Conservation (phyloP, 2,329 filamentous ascomycete species). For the Tolypocladium ovalisporum region DNA sequence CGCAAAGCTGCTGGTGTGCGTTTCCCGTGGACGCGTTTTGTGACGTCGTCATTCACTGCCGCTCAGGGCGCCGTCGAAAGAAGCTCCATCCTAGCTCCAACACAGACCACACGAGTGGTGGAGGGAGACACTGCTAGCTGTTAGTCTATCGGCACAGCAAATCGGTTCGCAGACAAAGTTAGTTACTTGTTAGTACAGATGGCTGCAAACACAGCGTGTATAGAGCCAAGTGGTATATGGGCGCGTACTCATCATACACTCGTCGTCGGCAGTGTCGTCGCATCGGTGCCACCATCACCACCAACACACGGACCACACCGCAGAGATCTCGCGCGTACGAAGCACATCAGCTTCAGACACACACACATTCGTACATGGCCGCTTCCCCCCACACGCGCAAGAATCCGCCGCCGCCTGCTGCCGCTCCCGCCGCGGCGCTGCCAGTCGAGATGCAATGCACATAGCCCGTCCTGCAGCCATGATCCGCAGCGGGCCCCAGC, state of each 20-base stretch:
- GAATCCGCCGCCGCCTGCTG: neutral
- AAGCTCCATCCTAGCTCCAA: neutral
- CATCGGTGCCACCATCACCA: neutral
- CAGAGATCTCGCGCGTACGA: neutral
- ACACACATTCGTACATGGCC: neutral
- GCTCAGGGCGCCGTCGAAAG: neutral
- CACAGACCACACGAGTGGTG: neutral
- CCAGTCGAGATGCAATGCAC: neutral
- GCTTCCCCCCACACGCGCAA: neutral
- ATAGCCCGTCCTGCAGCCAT: slow-evolving; percentile 4
- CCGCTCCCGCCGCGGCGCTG: neutral
- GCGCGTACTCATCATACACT: neutral
- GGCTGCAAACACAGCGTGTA: neutral
- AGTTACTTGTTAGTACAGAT: too few species aligned
- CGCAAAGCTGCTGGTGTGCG: neutral
- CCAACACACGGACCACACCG: neutral
- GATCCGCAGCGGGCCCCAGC: slow-evolving; percentile 1
- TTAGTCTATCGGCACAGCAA: neutral
- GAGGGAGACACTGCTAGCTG: neutral
- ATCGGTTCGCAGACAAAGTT: neutral
- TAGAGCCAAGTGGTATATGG: neutral
- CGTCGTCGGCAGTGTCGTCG: neutral
- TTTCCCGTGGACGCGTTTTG: neutral
- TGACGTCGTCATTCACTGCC: neutral
- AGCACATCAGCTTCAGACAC: neutral